These are phyloP conservation scores for Botrytis galanthina DNA, from an alignment of 2,329 filamentous ascomycete genomes.

Conservation along the genomic window DNA sequence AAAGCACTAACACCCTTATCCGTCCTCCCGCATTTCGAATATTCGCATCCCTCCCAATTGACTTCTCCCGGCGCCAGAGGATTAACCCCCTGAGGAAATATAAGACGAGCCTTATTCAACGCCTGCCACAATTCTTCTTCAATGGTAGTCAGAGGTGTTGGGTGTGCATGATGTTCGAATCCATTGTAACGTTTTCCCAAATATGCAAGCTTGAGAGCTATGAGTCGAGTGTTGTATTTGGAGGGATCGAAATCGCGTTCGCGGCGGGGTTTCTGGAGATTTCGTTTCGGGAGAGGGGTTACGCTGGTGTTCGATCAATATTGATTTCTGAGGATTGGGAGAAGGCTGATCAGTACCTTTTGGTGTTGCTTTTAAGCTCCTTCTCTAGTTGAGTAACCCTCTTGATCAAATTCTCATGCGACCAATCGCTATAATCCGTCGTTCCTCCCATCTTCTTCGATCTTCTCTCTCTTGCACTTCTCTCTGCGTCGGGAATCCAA, in stretches of 20 bases:
- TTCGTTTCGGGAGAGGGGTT: constrained; percentile 40
- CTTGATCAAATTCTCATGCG: constrained; percentile 63
- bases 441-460: constrained; percentile 26
- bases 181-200: constrained; percentile 89
- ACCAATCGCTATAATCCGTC: constrained; percentile 63
- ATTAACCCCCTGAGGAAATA: constrained; percentile 59
- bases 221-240: constrained; percentile 76
- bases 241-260: constrained; percentile 62
- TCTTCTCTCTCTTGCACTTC: constrained; percentile 16
- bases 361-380: constrained; percentile 55
- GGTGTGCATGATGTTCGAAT: constrained; percentile 79
- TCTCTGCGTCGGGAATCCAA: constrained; percentile 19
- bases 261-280: constrained; percentile 38
- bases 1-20: constrained; percentile 94
- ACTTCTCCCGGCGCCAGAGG: constrained; percentile 53
- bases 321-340: not conserved
- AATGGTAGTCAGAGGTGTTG: constrained; percentile 71
- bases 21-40: constrained; percentile 92
- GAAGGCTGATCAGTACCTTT: constrained; percentile 28
- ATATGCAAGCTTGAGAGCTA: constrained; percentile 93
- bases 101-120: constrained; percentile 75
- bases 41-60: constrained; percentile 81
- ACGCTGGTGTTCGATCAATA: constrained; percentile 19
- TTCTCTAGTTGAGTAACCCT: constrained; percentile 67
- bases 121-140: constrained; percentile 95